These are phyloP conservation scores for Saussurea involucrata DNA, from an alignment of 129 eudicot genomes.

Conservation along the genomic window DNA sequence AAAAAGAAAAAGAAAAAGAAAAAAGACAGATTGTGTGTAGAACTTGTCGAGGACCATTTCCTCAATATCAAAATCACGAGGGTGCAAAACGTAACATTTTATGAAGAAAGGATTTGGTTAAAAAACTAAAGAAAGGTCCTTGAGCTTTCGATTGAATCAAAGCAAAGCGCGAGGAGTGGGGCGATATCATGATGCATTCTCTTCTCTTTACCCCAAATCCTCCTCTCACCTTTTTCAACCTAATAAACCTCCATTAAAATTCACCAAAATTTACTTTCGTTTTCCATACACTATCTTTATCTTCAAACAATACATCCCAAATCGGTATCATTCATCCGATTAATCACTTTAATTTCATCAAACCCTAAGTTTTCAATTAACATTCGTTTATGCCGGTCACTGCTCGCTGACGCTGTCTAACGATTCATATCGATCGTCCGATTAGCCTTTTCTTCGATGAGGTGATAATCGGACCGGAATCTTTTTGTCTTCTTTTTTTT, in stretches of 20 bases:
- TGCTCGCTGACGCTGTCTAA: constrained; percentile 4
- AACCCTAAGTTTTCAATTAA: not conserved
- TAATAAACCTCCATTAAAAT: constrained; percentile 25
- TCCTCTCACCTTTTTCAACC: not conserved
- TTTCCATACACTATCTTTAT: not conserved
- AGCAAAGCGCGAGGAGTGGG: constrained; percentile 32
- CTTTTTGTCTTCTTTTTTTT: not conserved
- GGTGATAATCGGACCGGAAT: constrained; percentile 3
- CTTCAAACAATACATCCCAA: not conserved
- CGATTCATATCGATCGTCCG: constrained; percentile 18
- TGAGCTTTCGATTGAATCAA: constrained; percentile 41
- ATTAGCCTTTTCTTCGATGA: constrained; percentile 10
- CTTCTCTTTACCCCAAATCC: constrained; percentile 1
- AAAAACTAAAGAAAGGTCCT: not conserved
- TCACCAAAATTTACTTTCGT: not conserved
- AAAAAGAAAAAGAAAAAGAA: no score
- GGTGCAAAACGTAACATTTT: not conserved
- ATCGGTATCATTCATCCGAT: not conserved
- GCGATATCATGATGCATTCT: constrained; percentile 26
- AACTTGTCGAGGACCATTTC: no score
- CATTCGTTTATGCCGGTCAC: constrained; percentile 4
- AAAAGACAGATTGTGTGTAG: no score
- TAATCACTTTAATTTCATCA: not conserved
- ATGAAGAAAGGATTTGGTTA: not conserved
- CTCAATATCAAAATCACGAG: not conserved